phyloP scores from a whole-genome alignment of 345 rosid species.

The Eucalyptus viminalis region DNA sequence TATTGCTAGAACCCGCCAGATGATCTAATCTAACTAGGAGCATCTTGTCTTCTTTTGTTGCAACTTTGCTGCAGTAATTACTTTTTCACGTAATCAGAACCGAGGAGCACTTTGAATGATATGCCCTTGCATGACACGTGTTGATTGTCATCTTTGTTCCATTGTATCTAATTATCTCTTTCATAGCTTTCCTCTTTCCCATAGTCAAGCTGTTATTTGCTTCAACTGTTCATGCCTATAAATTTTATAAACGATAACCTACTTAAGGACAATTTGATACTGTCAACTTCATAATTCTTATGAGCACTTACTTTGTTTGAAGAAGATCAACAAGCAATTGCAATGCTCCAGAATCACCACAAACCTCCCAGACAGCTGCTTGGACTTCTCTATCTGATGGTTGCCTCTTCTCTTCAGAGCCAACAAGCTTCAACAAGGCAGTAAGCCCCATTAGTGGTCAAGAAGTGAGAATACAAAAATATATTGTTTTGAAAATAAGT shows the following conservation, averaged over 20 bases:
- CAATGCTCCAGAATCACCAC: slow-evolving; percentile 91
- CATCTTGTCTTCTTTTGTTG: neutral
- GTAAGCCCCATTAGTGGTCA: neutral
- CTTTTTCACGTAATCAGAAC: neutral
- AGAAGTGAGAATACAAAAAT: neutral
- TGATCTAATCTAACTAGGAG: neutral
- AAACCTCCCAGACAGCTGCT: slow-evolving; percentile 87
- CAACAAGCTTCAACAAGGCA: slow-evolving; percentile 42
- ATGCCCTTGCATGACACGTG: neutral
- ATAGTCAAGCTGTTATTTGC: neutral
- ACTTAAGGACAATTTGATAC: neutral
- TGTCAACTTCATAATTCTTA: neutral
- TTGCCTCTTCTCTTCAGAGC: slow-evolving; percentile 44
- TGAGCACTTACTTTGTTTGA: slow-evolving; percentile 35
- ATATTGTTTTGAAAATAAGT: neutral
- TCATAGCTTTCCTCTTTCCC: neutral
- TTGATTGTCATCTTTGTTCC: neutral
- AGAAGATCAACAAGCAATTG: slow-evolving; percentile 91
- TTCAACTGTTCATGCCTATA: neutral
- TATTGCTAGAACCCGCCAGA: neutral
- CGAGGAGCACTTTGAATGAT: neutral
- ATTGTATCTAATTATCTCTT: neutral
- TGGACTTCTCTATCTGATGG: slow-evolving; percentile 76
- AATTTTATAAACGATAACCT: neutral
- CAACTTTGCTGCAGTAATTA: neutral